These are phyloP conservation scores for Vigna trinervia DNA, from an alignment of 306 rosid species.

Conservation along the genomic window DNA sequence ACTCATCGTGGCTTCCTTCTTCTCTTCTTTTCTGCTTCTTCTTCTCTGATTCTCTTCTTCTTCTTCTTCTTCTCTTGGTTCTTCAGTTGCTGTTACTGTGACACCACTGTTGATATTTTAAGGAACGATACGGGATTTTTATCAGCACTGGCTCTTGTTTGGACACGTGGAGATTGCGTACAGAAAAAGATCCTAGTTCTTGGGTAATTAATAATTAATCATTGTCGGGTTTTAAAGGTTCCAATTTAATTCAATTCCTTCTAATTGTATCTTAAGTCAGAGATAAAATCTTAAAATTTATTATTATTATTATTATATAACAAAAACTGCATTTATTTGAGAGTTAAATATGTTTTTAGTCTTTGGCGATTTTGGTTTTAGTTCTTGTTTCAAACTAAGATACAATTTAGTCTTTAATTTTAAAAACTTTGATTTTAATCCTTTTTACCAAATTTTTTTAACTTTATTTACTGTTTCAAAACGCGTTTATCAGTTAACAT, in stretches of 20 bases:
- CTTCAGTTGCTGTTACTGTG: background rate
- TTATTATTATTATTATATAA: too few relatives aligned
- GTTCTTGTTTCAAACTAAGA: too few relatives aligned
- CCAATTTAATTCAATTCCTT: background rate
- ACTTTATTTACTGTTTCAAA: too few relatives aligned
- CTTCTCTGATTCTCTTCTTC: background rate
- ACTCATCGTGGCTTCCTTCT: slow-evolving; percentile 44
- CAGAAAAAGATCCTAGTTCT: background rate
- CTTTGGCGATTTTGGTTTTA: too few relatives aligned
- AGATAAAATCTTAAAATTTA: too few relatives aligned
- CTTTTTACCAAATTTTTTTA: too few relatives aligned
- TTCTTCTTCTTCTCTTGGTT: background rate
- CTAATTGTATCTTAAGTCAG: background rate
- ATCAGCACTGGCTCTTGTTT: slow-evolving; percentile 53
- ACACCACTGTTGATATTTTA: slow-evolving; percentile 10
- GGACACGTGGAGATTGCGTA: slow-evolving; percentile 61
- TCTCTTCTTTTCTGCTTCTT: background rate
- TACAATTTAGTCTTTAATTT: too few relatives aligned
- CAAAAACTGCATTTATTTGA: too few relatives aligned
- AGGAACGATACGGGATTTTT: slow-evolving; percentile 53
- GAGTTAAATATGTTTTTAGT: too few relatives aligned
- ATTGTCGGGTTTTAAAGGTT: background rate
- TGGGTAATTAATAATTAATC: background rate
- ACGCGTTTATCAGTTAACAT: too few relatives aligned
- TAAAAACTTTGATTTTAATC: too few relatives aligned